Evolutionary conservation across 2,329 filamentous ascomycete genomes (phyloP).

Genomic region (Claviceps lovelessii): DNA sequence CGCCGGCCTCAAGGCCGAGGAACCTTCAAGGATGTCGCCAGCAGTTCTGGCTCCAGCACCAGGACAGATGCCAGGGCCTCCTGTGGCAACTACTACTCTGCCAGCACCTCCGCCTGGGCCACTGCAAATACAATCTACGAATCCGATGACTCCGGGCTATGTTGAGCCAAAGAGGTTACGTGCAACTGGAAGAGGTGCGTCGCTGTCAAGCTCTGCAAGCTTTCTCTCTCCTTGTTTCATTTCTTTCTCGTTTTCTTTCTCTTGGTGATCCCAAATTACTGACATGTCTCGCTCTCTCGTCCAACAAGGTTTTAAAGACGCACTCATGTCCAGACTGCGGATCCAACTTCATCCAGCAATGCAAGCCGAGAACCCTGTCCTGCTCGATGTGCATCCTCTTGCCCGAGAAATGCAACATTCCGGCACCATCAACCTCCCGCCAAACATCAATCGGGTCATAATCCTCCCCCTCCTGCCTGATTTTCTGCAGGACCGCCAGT

Average conservation of each 20-base stretch:
- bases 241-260: not conserved
- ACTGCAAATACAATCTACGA: slow-evolving; percentile 11
- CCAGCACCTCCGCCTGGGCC: slow-evolving; percentile 10
- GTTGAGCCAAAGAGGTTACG: slow-evolving; percentile 25
- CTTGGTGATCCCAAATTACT: not conserved
- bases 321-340: slow-evolving; percentile 52
- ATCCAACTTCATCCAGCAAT: slow-evolving; percentile 55
- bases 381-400: slow-evolving; percentile 51
- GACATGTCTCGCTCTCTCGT: not conserved
- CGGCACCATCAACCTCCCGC: slow-evolving; percentile 54
- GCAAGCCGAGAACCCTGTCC: slow-evolving; percentile 45
- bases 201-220: not conserved
- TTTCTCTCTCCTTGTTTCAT: not conserved
- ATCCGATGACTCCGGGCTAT: slow-evolving; percentile 17
- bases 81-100: slow-evolving; percentile 6
- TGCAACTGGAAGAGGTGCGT: slow-evolving; percentile 27
- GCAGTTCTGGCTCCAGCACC: slow-evolving; percentile 10
- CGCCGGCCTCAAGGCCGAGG: slow-evolving; percentile 22
- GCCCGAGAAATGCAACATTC: slow-evolving; percentile 55
- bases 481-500: slow-evolving; percentile 50
- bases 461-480: slow-evolving; percentile 52
- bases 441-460: slow-evolving; percentile 55
- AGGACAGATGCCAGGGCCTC: slow-evolving; percentile 5
- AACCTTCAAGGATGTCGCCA: slow-evolving; percentile 16
- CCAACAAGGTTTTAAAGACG: slow-evolving; percentile 36